Evolutionary conservation across 495 filamentous ascomycete genomes (phyloP).

Genomic region (Aspergillus taichungensis): DNA sequence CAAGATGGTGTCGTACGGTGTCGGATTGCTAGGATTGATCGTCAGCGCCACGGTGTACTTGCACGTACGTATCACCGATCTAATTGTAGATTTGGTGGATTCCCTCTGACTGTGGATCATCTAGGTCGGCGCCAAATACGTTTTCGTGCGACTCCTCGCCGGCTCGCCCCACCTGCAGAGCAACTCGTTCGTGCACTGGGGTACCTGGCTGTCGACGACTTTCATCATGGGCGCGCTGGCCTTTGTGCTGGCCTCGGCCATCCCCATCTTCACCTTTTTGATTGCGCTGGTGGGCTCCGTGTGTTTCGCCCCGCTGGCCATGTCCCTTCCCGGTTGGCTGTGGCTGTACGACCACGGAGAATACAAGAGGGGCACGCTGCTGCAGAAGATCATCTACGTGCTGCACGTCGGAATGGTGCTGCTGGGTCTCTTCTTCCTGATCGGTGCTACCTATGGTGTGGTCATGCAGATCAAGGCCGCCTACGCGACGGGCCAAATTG

Average conservation of each 20-base stretch:
- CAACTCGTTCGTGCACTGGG: constrained; percentile 32
- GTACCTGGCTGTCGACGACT: constrained; percentile 46
- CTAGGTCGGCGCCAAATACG: constrained; percentile 43
- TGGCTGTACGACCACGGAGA: constrained; percentile 35
- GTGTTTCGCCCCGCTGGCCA: constrained; percentile 24
- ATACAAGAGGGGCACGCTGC: constrained; percentile 9
- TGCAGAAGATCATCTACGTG: constrained; percentile 7
- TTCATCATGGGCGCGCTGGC: constrained; percentile 44
- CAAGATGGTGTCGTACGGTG: constrained; percentile 59
- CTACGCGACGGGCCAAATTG: constrained; percentile 10
- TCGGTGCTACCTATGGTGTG: constrained; percentile 13
- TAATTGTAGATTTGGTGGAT: too few relatives aligned
- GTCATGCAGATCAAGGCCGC: constrained; percentile 10
- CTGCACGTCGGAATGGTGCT: constrained; percentile 8
- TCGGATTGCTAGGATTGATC: constrained; percentile 57
- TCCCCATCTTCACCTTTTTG: constrained; percentile 58
- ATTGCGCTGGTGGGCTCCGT: constrained; percentile 33
- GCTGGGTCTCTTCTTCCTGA: constrained; percentile 15
- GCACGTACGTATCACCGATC: constrained; percentile 21
- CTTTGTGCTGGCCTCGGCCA: constrained; percentile 56
- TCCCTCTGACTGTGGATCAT: background rate
- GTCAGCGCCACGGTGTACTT: constrained; percentile 54
- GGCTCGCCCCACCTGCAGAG: constrained; percentile 44
- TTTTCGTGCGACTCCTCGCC: constrained; percentile 48
- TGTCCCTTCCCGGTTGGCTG: constrained; percentile 30